These are phyloP conservation scores for Trametes hirsuta DNA, from an alignment of 1,284 basidiomycete species.

Conservation along the genomic window DNA sequence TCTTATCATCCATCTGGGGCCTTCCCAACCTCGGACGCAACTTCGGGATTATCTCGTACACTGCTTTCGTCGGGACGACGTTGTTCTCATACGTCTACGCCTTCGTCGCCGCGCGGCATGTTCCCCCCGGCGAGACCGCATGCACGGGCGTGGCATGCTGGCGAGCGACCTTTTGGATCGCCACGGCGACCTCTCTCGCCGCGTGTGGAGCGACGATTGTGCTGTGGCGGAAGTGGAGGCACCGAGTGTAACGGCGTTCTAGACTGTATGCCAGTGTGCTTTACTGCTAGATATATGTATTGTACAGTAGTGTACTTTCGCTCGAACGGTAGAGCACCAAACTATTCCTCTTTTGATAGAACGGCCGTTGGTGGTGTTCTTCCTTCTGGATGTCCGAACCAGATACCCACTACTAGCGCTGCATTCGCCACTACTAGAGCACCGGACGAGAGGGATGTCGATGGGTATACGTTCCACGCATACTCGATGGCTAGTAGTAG, in stretches of 20 bases:
- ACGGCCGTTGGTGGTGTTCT: neutral
- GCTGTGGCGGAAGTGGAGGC: constrained; percentile 67
- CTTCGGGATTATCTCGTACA: constrained; percentile 72
- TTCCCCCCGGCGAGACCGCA: constrained; percentile 40
- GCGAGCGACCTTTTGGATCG: constrained; percentile 63
- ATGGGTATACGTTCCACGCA: constrained; percentile 88
- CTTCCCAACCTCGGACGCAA: constrained; percentile 69
- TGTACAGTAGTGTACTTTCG: neutral
- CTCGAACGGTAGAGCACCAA: neutral
- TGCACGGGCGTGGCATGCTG: constrained; percentile 68
- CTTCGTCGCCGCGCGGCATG: constrained; percentile 57
- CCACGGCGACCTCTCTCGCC: constrained; percentile 44
- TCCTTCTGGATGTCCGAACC: constrained; percentile 55
- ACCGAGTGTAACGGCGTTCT: constrained; percentile 43
- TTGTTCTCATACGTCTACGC: constrained; percentile 78
- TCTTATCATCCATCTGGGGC: constrained; percentile 74
- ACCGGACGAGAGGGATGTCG: constrained; percentile 72
- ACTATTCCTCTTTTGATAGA: constrained; percentile 11
- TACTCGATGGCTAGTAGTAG: constrained; percentile 76
- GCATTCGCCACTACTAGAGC: constrained; percentile 63
- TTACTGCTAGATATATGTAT: neutral
- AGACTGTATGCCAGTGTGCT: neutral
- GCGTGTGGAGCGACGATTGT: constrained; percentile 48
- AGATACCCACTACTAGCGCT: constrained; percentile 65
- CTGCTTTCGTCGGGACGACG: constrained; percentile 73